A percentile compares a stretch with the other conserved stretches of the same genome.
Evolutionary conservation across 768 basidiomycete genomes (phyloP).

Genomic region (Leccinum uliginosum): DNA sequence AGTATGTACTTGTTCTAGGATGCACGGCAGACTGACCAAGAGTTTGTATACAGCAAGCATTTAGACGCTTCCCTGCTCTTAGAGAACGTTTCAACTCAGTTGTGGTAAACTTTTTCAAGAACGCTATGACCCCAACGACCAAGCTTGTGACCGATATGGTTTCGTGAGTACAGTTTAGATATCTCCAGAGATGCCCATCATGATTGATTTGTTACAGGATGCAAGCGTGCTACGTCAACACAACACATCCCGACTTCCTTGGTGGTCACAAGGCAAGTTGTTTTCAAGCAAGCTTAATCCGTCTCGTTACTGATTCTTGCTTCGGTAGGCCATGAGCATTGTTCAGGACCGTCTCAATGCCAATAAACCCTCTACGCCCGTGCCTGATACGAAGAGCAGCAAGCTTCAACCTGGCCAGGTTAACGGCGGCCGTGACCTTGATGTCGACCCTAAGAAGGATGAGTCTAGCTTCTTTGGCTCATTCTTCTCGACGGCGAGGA

Average conservation of each 20-base stretch:
- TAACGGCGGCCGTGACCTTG: constrained; percentile 94
- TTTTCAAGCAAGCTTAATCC: background rate
- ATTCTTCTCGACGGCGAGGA: constrained; percentile 77
- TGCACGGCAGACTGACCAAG: background rate
- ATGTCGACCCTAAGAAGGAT: constrained; percentile 85
- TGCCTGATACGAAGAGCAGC: constrained; percentile 63
- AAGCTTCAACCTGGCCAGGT: constrained; percentile 58
- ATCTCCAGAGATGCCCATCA: background rate
- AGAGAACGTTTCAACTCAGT: constrained; percentile 94
- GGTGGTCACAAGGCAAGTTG: constrained; percentile 78
- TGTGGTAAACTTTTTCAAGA: constrained; percentile 97
- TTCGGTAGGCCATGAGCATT: constrained; percentile 74
- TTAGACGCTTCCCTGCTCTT: constrained; percentile 95
- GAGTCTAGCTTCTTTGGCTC: constrained; percentile 92
- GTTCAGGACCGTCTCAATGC: constrained; percentile 80
- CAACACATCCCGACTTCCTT: constrained; percentile 98
- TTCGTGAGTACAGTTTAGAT: constrained; percentile 48
- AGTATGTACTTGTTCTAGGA: constrained; percentile 41
- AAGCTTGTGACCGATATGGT: constrained; percentile 95
- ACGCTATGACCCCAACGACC: constrained; percentile 87
- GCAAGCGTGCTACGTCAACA: constrained; percentile 99
- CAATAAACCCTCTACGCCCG: constrained; percentile 60
- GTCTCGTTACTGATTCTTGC: background rate
- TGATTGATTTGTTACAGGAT: constrained; percentile 48
- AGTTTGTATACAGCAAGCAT: constrained; percentile 65